Evolutionary conservation across 768 basidiomycete species (phyloP).

Genomic region (Pleurotus ostreatus): DNA sequence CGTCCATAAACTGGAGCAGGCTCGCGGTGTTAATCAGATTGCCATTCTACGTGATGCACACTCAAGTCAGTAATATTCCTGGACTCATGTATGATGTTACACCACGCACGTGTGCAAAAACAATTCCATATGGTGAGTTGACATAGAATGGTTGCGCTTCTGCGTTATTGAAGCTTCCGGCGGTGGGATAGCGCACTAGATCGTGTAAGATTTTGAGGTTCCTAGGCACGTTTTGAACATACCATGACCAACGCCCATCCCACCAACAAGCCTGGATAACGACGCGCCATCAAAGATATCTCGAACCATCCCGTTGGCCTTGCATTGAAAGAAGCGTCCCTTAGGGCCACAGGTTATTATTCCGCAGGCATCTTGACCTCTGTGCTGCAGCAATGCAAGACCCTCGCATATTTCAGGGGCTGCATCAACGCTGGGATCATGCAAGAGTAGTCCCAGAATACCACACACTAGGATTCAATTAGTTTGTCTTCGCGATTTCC

Average conservation of each 20-base stretch:
- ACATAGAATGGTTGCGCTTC: slow-evolving; percentile 99
- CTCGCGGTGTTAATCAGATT: slow-evolving; percentile 91
- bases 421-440: slow-evolving; percentile 69
- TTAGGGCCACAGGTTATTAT: slow-evolving; percentile 94
- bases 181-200: slow-evolving; percentile 94
- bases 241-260: slow-evolving; percentile 99
- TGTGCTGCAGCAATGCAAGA: slow-evolving; percentile 91
- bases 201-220: too few relatives aligned
- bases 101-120: slow-evolving; percentile 84
- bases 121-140: slow-evolving; percentile 99
- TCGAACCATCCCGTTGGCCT: slow-evolving; percentile 98
- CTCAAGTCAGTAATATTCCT: too few relatives aligned
- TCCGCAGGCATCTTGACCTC: slow-evolving; percentile 98
- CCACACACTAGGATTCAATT: slow-evolving; percentile 69
- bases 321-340: slow-evolving; percentile 96
- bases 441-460: slow-evolving; percentile 82
- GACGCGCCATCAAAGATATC: slow-evolving; percentile 89
- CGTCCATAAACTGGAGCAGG: slow-evolving; percentile 92
- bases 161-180: slow-evolving; percentile 93
- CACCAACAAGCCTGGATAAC: slow-evolving; percentile 75
- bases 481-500: background rate
- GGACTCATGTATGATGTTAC: slow-evolving; percentile 1
- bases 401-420: slow-evolving; percentile 92
- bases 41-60: slow-evolving; percentile 66
- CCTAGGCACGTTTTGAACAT: slow-evolving; percentile 15